Evolutionary conservation across 441 rosid genomes (phyloP), one percentile per base, ranked within the genome.

Genomic region (Aquilaria agallochum): DNA sequence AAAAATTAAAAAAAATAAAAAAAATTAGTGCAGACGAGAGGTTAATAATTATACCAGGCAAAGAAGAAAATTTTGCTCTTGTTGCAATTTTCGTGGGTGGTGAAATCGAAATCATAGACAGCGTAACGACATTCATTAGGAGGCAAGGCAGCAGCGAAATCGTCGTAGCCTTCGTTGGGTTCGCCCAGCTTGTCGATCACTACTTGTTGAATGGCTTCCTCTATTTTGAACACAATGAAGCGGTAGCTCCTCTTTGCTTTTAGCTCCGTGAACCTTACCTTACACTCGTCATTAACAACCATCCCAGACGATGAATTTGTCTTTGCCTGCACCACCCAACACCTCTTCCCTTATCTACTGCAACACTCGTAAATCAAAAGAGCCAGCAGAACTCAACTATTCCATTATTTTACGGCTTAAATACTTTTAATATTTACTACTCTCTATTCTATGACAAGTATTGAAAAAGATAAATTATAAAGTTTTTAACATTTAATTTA

Each of bases 61-160:
- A 85, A 57, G 74, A 82, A 85, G 76, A 78, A 75, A 14, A 82
- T 80, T 68, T 78, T 82, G 84, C 87, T 85, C 63, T 78, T 82
- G 14, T 77, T 79, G 47, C 78, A 73, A 49, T 82, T 80, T 73
- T 85, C 88, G 0, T 60, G 36, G 0, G 86, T 80, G 0, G 77
- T 77, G 77, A 82, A 85, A 65, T 85, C 85, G 20, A 76, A 70
- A 56, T 85, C 90, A 45, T 61, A 82, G 59, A 85, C 84, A 34
- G 83, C 85, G 31, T 85, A 85, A 44, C 87, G 82, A 31, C 88
- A 85, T 69, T 82, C 86, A 31, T 82, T 50, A 11, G 73, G 53
- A 1, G 88, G 87, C 56, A 85, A 69, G 58, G 80, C 67, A 60
- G 76, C 74, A 9, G 71, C 47, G 46, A 85, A 78, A 49, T 76